phyloP scores from a whole-genome alignment of 78 protist species.

The Blattamonas nauphoetae region DNA sequence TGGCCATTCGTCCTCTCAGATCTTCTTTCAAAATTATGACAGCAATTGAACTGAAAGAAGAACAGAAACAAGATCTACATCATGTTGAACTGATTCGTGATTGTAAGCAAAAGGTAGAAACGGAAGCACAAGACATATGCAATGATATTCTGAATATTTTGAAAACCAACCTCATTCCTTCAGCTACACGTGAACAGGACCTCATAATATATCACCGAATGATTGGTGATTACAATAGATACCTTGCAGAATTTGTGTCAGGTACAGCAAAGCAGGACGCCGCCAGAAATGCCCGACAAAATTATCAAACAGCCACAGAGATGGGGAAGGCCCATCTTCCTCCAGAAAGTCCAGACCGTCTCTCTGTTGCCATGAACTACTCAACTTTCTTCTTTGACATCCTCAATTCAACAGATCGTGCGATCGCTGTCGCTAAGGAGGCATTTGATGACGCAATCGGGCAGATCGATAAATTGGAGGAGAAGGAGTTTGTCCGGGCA shows the following conservation, averaged over 20 bases:
- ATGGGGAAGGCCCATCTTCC: slow-evolving; percentile 63
- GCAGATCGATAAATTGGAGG: slow-evolving; percentile 84
- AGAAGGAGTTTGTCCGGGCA: slow-evolving; percentile 89
- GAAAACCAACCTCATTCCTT: background rate
- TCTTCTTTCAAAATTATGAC: background rate
- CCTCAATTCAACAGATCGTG: slow-evolving; percentile 71
- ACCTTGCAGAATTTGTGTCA: slow-evolving; percentile 41
- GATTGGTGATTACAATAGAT: slow-evolving; percentile 55
- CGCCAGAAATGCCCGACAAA: slow-evolving; percentile 18
- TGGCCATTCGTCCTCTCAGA: background rate
- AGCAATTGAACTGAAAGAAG: background rate
- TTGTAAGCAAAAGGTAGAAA: background rate
- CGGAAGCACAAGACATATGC: background rate
- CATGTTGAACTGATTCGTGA: background rate
- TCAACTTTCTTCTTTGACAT: slow-evolving; percentile 96
- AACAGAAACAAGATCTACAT: background rate
- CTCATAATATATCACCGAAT: too few relatives aligned
- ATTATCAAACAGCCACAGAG: slow-evolving; percentile 36
- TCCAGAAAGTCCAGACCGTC: slow-evolving; percentile 92
- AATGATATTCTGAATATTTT: slow-evolving; percentile 1
- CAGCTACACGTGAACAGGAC: too few relatives aligned
- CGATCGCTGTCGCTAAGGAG: slow-evolving; percentile 74
- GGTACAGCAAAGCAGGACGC: background rate
- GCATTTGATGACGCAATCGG: slow-evolving; percentile 42
- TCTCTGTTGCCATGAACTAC: slow-evolving; percentile 96